These are phyloP conservation scores for Tricholomella constricta DNA, from an alignment of 768 basidiomycete genomes.

Conservation along the genomic window DNA sequence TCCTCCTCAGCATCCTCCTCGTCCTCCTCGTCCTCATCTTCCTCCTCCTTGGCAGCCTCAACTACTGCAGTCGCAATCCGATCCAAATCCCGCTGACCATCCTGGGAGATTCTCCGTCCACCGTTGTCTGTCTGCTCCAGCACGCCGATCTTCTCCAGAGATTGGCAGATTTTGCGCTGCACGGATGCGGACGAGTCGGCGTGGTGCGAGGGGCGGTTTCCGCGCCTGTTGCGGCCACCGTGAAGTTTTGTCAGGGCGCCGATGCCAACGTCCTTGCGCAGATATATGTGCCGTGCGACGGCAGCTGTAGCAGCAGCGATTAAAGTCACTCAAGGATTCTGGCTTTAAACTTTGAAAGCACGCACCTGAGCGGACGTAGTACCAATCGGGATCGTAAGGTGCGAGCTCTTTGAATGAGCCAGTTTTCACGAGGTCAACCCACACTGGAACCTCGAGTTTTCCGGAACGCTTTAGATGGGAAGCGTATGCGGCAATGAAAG, in stretches of 20 bases:
- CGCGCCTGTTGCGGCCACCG: conserved; percentile 93
- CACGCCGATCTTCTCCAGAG: conserved; percentile 98
- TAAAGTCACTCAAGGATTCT: background rate
- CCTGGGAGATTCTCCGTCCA: conserved; percentile 94
- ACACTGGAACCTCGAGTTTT: conserved; percentile 98
- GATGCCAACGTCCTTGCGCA: conserved; percentile 95
- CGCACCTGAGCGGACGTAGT: conserved; percentile 96
- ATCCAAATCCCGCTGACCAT: conserved; percentile 94
- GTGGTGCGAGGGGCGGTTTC: conserved; percentile 97
- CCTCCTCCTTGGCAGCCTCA: conserved; percentile 73
- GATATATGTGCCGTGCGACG: conserved; percentile 98
- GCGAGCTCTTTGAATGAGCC: conserved; percentile 97
- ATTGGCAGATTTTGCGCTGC: conserved; percentile 95
- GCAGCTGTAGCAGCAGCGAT: conserved; percentile 60
- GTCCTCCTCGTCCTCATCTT: conserved; percentile 74
- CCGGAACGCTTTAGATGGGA: conserved; percentile 97
- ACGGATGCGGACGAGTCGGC: conserved; percentile 82
- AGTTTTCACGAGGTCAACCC: conserved; percentile 99
- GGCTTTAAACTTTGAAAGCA: conserved; percentile 18
- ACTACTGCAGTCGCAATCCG: conserved; percentile 91
- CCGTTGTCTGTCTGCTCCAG: conserved; percentile 93
- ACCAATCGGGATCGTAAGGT: conserved; percentile 99
- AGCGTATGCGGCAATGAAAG: conserved; percentile 92
- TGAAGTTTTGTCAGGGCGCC: conserved; percentile 95
- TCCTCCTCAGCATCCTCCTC: conserved; percentile 68